These are phyloP conservation scores for Bromus sterilis DNA, from an alignment of 176 grass and related monocot species.

Conservation along the genomic window DNA sequence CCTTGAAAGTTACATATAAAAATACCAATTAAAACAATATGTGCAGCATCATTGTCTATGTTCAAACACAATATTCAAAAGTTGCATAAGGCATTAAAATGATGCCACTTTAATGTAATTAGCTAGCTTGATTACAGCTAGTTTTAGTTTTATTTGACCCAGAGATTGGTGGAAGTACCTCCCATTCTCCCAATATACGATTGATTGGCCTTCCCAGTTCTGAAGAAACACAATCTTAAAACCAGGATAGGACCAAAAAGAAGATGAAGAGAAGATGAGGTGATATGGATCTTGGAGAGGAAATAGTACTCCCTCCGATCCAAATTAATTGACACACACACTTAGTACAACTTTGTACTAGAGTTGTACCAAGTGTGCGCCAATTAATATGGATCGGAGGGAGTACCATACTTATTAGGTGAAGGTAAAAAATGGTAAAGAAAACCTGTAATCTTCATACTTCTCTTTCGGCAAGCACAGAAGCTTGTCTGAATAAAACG, in stretches of 20 bases:
- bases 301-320: too few relatives aligned
- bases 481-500: too few relatives aligned
- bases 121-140: not conserved
- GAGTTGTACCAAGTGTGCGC: too few relatives aligned
- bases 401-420: not conserved
- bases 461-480: too few relatives aligned
- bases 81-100: not conserved
- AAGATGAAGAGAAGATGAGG: not conserved
- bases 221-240: not conserved
- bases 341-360: too few relatives aligned
- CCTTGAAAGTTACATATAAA: too few relatives aligned
- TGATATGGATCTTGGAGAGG: not conserved
- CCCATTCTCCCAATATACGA: not conserved
- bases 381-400: too few relatives aligned
- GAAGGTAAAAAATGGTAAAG: too few relatives aligned
- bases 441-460: too few relatives aligned
- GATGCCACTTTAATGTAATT: not conserved
- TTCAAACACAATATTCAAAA: not conserved
- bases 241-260: not conserved
- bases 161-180: not conserved
- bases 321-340: too few relatives aligned
- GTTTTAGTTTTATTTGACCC: not conserved
- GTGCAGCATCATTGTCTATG: not conserved
- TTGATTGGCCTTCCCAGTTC: not conserved
- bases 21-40: not conserved